Evolutionary conservation across 148 eudicot genomes (phyloP).

Genomic region (Nyssa sinensis): DNA sequence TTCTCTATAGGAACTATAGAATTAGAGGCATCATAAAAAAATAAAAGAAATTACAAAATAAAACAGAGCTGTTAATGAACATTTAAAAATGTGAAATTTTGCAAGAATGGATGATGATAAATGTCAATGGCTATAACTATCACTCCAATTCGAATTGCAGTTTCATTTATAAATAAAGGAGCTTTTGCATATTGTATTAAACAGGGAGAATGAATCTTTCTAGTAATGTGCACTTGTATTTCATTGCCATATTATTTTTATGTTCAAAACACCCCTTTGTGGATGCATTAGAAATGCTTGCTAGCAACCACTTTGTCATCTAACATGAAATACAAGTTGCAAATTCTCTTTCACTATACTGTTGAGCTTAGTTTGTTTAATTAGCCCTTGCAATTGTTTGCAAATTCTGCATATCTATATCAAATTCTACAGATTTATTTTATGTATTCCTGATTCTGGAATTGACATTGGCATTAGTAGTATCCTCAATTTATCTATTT

Average conservation of each 20-base stretch:
- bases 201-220: neutral
- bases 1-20: no score
- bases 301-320: neutral
- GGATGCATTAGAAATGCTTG: neutral
- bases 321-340: neutral
- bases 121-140: neutral
- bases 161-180: no score
- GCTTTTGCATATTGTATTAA: no score
- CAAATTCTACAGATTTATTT: neutral
- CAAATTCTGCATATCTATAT: neutral
- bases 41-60: no score
- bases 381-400: neutral
- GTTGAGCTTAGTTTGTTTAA: neutral
- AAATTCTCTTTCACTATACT: neutral
- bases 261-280: neutral
- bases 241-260: neutral
- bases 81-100: neutral
- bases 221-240: no score
- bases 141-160: neutral
- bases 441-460: neutral
- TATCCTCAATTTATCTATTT: neutral
- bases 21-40: no score
- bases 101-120: no score
- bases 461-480: neutral
- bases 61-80: no score